Percentiles rank a stretch among this genome's conserved stretches.
phyloP scores from a whole-genome alignment of 169 alveolate species.

The Cyclospora cayetanensis region DNA sequence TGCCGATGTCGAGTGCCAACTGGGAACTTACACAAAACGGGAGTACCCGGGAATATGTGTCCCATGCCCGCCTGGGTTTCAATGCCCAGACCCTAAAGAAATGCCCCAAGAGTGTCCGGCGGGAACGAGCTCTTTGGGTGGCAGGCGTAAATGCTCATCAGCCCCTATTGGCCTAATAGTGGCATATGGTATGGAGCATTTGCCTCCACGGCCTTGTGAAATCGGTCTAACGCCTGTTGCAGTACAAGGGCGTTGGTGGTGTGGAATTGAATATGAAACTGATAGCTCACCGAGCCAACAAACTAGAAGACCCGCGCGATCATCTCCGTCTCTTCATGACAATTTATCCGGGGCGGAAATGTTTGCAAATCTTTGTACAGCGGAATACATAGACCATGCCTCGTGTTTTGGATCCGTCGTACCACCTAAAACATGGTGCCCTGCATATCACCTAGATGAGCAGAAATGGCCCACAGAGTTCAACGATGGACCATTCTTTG shows the following conservation, averaged over 20 bases:
- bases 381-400: background rate
- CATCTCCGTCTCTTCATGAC: background rate
- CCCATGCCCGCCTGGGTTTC: constrained; percentile 62
- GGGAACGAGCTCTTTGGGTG: constrained; percentile 51
- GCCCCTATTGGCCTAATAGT: constrained; percentile 42
- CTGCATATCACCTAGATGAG: background rate
- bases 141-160: constrained; percentile 1
- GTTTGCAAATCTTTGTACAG: background rate
- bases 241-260: constrained; percentile 38
- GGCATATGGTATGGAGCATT: constrained; percentile 25
- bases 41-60: constrained; percentile 42
- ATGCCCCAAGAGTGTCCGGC: constrained; percentile 44
- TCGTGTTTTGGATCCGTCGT: background rate
- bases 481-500: background rate
- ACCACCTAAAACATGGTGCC: background rate
- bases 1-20: background rate
- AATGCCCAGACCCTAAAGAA: constrained; percentile 29
- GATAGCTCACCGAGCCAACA: background rate
- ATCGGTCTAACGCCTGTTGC: constrained; percentile 28
- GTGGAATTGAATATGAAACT: constrained; percentile 36
- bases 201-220: constrained; percentile 44
- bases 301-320: background rate
- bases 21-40: constrained; percentile 50
- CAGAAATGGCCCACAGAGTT: background rate
- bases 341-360: background rate